Conservation (phyloP, 129 eudicot genomes). For the Sambucus nigra region DNA sequence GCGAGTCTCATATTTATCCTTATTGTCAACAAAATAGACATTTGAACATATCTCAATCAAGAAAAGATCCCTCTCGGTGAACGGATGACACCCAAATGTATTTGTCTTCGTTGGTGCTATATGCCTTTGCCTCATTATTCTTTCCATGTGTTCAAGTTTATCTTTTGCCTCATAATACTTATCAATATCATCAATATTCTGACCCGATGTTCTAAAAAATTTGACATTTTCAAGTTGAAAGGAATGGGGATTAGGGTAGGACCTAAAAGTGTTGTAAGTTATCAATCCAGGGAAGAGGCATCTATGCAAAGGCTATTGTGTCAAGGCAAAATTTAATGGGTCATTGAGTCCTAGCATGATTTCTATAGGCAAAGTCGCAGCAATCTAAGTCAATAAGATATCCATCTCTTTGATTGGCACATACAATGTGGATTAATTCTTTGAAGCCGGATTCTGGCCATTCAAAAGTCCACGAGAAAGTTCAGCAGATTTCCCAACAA, state of each 20-base stretch:
- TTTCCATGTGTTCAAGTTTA: conserved; percentile 66
- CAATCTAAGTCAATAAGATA: conserved; percentile 85
- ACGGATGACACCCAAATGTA: conserved; percentile 97
- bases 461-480: conserved; percentile 50
- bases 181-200: conserved; percentile 77
- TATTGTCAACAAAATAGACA: conserved; percentile 93
- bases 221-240: conserved; percentile 85
- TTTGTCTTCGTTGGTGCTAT: conserved; percentile 95
- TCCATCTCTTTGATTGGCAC: conserved; percentile 91
- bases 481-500: conserved; percentile 85
- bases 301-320: conserved; percentile 88
- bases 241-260: conserved; percentile 87
- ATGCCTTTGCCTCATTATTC: conserved; percentile 96
- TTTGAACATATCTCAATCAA: conserved; percentile 84
- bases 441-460: conserved; percentile 72
- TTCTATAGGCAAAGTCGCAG: conserved; percentile 78
- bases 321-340: conserved; percentile 79
- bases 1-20: conserved; percentile 53
- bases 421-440: conserved; percentile 65
- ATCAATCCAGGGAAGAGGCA: conserved; percentile 94
- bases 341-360: conserved; percentile 85
- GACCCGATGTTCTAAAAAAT: conserved; percentile 96
- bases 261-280: conserved; percentile 74
- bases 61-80: conserved; percentile 92
- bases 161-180: conserved; percentile 71